These are phyloP conservation scores for Poterioochromonas sp. DNA, from an alignment of 352 stramenopile species.

Conservation along the genomic window DNA sequence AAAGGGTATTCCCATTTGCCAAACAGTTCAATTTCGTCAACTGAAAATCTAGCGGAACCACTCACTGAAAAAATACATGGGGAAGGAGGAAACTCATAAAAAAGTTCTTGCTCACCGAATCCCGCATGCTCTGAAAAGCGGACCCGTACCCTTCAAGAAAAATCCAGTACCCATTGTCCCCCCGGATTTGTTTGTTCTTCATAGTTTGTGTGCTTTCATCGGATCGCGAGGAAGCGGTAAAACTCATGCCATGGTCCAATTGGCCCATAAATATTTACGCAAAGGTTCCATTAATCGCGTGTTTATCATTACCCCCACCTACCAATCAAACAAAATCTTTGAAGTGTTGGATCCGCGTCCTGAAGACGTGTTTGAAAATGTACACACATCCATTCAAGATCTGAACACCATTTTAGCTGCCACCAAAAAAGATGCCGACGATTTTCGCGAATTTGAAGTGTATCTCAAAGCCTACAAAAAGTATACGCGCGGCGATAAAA, in stretches of 20 bases:
- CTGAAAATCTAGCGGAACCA: conserved; percentile 30
- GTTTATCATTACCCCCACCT: conserved; percentile 30
- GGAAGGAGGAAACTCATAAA: conserved; percentile 30
- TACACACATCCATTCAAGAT: conserved; percentile 31
- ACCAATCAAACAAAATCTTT: conserved; percentile 32
- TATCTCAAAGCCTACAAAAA: conserved; percentile 31
- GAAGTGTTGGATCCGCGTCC: conserved; percentile 28
- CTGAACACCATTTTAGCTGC: conserved; percentile 30
- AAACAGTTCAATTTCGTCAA: conserved; percentile 31
- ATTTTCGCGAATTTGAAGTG: conserved; percentile 31
- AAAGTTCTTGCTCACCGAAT: conserved; percentile 30
- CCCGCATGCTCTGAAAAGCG: conserved; percentile 28
- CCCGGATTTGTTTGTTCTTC: conserved; percentile 30
- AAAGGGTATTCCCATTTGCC: conserved; percentile 30
- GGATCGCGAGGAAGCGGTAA: conserved; percentile 28
- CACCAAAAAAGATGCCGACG: conserved; percentile 29
- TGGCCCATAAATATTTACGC: conserved; percentile 30
- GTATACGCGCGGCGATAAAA: conserved; percentile 29
- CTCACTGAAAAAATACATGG: conserved; percentile 31
- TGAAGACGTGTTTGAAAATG: conserved; percentile 31
- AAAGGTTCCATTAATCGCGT: conserved; percentile 30
- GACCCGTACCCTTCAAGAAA: conserved; percentile 29
- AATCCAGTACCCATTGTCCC: conserved; percentile 29
- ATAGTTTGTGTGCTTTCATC: conserved; percentile 31
- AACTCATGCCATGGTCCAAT: conserved; percentile 30